phyloP scores from a whole-genome alignment of 768 basidiomycete genomes.

The Suillus americanus region DNA sequence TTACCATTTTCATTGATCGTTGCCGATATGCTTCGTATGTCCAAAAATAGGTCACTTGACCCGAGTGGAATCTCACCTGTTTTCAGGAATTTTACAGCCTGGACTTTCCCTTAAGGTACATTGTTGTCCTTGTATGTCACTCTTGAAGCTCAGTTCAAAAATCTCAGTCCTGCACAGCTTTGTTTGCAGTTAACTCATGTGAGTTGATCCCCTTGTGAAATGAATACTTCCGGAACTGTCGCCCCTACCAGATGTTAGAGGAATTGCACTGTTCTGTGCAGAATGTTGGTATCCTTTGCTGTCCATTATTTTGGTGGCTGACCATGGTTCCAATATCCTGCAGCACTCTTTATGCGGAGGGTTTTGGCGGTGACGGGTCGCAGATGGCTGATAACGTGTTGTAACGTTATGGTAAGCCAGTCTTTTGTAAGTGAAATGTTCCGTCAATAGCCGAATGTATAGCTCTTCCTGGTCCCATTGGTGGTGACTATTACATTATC shows the following conservation, averaged over 20 bases:
- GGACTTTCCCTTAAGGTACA: neutral
- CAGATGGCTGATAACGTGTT: neutral
- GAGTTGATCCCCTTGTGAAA: neutral
- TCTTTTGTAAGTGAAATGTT: neutral
- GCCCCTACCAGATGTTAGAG: neutral
- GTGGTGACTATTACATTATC: neutral
- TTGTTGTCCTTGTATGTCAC: neutral
- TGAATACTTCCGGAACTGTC: neutral
- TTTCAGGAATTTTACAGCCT: neutral
- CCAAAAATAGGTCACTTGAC: neutral
- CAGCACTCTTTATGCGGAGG: neutral
- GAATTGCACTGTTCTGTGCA: neutral
- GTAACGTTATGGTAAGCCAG: neutral
- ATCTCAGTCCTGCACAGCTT: neutral
- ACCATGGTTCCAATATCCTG: neutral
- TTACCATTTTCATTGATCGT: neutral
- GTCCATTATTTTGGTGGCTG: neutral
- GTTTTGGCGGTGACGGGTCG: neutral
- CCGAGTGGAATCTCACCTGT: neutral
- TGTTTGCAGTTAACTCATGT: neutral
- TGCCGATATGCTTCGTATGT: neutral
- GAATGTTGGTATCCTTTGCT: neutral
- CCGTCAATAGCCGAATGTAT: neutral
- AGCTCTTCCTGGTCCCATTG: neutral
- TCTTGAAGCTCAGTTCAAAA: neutral